Evolutionary conservation across 2,329 filamentous ascomycete genomes (phyloP).

Genomic region (Graphilbum fragrans): DNA sequence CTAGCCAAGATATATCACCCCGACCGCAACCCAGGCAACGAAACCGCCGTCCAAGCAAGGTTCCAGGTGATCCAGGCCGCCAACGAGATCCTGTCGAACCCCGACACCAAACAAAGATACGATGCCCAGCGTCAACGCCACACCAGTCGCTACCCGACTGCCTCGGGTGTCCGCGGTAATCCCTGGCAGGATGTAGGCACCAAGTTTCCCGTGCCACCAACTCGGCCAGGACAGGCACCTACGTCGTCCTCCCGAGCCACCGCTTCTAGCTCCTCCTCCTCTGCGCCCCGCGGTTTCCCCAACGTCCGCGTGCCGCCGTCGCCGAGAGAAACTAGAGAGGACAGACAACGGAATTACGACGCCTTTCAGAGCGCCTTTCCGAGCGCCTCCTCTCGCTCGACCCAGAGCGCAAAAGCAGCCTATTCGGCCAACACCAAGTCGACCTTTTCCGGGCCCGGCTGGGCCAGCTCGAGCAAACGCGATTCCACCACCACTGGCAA

Average conservation of each 20-base stretch:
- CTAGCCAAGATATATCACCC: constrained; percentile 76
- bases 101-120: constrained; percentile 37
- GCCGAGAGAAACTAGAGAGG: constrained; percentile 10
- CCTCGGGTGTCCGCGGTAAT: constrained; percentile 45
- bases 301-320: constrained; percentile 10
- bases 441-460: constrained; percentile 4
- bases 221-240: constrained; percentile 12
- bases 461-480: not conserved
- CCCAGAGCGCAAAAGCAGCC: constrained; percentile 12
- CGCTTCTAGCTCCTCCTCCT: constrained; percentile 2
- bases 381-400: not conserved
- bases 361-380: constrained; percentile 24
- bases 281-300: constrained; percentile 12
- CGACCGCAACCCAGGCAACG: constrained; percentile 75
- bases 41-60: constrained; percentile 65
- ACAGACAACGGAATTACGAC: constrained; percentile 14
- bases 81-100: constrained; percentile 57
- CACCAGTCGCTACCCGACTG: constrained; percentile 26
- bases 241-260: constrained; percentile 8
- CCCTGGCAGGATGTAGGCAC: constrained; percentile 39
- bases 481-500: not conserved
- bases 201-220: constrained; percentile 35
- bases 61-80: constrained; percentile 83
- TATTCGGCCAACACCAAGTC: constrained; percentile 2
- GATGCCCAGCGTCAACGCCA: constrained; percentile 31